Percentiles rank a stretch among this genome's conserved stretches.
phyloP scores from a whole-genome alignment of 495 filamentous ascomycete species.

The Neurospora intermedia region DNA sequence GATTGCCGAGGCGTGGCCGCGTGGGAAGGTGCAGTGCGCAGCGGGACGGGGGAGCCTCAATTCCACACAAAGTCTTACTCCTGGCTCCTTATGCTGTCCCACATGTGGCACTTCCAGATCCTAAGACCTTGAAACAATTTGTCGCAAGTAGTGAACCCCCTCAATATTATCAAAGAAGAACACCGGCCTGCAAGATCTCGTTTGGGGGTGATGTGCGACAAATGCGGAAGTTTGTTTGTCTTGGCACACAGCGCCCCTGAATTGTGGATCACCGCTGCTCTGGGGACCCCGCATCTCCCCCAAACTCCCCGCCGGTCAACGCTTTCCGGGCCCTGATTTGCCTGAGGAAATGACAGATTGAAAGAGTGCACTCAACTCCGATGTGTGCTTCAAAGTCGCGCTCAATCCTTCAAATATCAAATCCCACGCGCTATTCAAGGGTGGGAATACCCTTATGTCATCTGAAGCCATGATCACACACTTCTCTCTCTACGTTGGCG shows the following conservation, averaged over 20 bases:
- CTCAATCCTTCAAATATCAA: slow-evolving; percentile 12
- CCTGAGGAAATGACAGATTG: not conserved
- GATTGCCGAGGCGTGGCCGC: not conserved
- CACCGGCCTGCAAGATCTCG: not conserved
- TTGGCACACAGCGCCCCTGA: not conserved
- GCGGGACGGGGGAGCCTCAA: not conserved
- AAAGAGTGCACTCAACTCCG: slow-evolving; percentile 8
- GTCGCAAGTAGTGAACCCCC: no score
- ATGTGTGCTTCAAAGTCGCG: slow-evolving; percentile 15
- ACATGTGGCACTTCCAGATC: not conserved
- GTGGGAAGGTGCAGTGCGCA: not conserved
- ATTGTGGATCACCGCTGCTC: not conserved
- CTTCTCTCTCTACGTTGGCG: slow-evolving; percentile 8
- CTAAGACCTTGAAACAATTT: not conserved
- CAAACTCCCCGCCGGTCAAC: not conserved
- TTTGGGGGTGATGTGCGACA: not conserved
- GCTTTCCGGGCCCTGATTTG: not conserved
- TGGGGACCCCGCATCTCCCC: not conserved
- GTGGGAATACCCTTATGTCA: slow-evolving; percentile 19
- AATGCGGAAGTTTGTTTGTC: not conserved
- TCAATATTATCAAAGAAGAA: not conserved
- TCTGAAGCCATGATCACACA: slow-evolving; percentile 10
- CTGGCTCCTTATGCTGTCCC: not conserved
- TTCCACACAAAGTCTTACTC: not conserved
- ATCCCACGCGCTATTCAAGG: slow-evolving; percentile 12